These are phyloP conservation scores for Suhomyces taliae DNA, from an alignment of 1,139 yeast species.

Conservation along the genomic window DNA sequence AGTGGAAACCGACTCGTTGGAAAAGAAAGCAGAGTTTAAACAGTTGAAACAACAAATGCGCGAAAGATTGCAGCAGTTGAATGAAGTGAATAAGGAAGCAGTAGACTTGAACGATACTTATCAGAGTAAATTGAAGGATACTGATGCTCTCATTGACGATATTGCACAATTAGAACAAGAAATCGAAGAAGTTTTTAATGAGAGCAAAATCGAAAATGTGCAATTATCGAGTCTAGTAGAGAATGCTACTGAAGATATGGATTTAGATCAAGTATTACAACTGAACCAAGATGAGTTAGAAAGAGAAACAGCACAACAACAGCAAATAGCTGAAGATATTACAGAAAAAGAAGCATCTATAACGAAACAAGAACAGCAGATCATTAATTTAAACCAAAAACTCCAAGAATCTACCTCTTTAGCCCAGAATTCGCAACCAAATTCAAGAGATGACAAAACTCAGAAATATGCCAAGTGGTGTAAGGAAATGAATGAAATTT, in stretches of 20 bases:
- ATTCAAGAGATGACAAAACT: conserved; percentile 12
- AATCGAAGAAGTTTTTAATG: conserved; percentile 15
- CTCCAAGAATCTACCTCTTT: conserved; percentile 6
- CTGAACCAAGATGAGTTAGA: conserved; percentile 2
- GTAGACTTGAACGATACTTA: conserved; percentile 19
- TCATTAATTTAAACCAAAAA: neutral
- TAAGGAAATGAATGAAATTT: conserved; percentile 28
- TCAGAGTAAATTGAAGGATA: conserved; percentile 11
- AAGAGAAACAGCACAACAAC: neutral
- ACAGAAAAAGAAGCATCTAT: neutral
- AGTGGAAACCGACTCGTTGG: conserved; percentile 19
- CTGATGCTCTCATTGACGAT: conserved; percentile 17
- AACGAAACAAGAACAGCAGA: neutral
- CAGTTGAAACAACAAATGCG: conserved; percentile 19
- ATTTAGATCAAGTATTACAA: conserved; percentile 6
- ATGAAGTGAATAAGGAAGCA: conserved; percentile 19
- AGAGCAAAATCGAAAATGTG: conserved; percentile 1
- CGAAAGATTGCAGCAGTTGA: conserved; percentile 20
- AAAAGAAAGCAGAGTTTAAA: conserved; percentile 20
- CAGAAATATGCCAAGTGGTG: conserved; percentile 33
- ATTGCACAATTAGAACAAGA: conserved; percentile 20
- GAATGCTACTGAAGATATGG: conserved; percentile 6
- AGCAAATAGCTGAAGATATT: neutral
- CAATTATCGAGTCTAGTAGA: conserved; percentile 5
- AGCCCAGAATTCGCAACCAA: conserved; percentile 7